These are phyloP conservation scores for Telopea speciosissima DNA, from an alignment of 177 flowering plant species.

Conservation along the genomic window DNA sequence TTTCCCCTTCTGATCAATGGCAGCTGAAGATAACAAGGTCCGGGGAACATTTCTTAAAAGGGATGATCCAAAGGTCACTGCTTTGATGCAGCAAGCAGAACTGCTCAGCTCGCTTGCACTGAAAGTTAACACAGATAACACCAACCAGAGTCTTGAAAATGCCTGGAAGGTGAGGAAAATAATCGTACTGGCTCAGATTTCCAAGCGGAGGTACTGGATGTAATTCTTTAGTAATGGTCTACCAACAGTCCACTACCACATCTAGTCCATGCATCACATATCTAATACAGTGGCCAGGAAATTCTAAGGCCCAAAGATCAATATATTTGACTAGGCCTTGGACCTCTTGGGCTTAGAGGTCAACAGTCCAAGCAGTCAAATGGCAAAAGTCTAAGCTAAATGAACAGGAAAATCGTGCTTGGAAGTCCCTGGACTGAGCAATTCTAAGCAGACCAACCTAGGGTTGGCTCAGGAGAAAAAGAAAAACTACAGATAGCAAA, in stretches of 20 bases:
- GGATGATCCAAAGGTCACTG: conserved; percentile 81
- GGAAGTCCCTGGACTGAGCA: no score
- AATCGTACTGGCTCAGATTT: not conserved
- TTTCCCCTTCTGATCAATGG: conserved; percentile 8
- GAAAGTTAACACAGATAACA: conserved; percentile 67
- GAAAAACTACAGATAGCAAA: no score
- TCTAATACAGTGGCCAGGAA: not conserved
- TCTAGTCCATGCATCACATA: not conserved
- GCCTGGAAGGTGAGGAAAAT: conserved; percentile 80
- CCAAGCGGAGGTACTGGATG: not conserved
- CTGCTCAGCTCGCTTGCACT: conserved; percentile 82
- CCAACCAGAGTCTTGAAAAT: conserved; percentile 80
- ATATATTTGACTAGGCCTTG: no score
- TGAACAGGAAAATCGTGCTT: no score
- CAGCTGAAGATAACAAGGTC: conserved; percentile 24
- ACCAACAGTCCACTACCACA: not conserved
- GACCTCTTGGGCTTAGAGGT: no score
- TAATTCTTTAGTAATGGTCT: not conserved
- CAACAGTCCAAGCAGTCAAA: no score
- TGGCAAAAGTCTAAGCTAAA: no score
- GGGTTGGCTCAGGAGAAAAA: no score
- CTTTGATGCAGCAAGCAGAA: conserved; percentile 88
- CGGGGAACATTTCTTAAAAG: conserved; percentile 70
- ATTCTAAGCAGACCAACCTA: no score
- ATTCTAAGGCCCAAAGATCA: not conserved